Evolutionary conservation across 73 alveolate genomes (phyloP).

Genomic region (Paramecium caudatum): DNA sequence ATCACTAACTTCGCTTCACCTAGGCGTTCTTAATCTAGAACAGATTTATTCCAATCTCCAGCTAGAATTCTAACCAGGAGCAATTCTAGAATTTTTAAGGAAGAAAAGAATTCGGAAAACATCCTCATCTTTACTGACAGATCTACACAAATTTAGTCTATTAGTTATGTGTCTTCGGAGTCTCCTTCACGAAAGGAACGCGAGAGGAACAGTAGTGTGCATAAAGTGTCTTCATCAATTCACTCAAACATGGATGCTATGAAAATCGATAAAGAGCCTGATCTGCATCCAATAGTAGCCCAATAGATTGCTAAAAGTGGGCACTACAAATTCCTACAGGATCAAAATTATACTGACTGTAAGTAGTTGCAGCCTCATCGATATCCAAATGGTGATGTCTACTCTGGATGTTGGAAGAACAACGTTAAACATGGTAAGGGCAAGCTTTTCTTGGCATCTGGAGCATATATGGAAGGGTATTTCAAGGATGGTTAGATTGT

Average conservation of each 20-base stretch:
- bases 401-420: constrained; percentile 30
- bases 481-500: constrained; percentile 48
- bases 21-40: not conserved
- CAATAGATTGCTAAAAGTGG: not conserved
- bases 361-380: constrained; percentile 34
- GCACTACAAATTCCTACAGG: not conserved
- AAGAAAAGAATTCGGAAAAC: constrained; percentile 18
- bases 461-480: constrained; percentile 61
- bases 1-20: constrained; percentile 5
- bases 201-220: not conserved
- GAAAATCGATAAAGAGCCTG: constrained; percentile 56
- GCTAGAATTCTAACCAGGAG: not conserved
- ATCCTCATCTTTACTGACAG: constrained; percentile 8
- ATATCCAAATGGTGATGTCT: constrained; percentile 68
- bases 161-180: constrained; percentile 11
- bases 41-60: constrained; percentile 6
- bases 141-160: constrained; percentile 9
- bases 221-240: not conserved
- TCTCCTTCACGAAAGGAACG: constrained; percentile 31
- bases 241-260: constrained; percentile 9
- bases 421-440: constrained; percentile 57
- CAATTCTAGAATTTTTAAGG: constrained; percentile 40
- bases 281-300: not conserved
- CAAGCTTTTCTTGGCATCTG: constrained; percentile 4
- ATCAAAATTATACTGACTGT: not conserved